phyloP scores from a whole-genome alignment of 1,139 yeast species.

The Suhomyces bokatorum region DNA sequence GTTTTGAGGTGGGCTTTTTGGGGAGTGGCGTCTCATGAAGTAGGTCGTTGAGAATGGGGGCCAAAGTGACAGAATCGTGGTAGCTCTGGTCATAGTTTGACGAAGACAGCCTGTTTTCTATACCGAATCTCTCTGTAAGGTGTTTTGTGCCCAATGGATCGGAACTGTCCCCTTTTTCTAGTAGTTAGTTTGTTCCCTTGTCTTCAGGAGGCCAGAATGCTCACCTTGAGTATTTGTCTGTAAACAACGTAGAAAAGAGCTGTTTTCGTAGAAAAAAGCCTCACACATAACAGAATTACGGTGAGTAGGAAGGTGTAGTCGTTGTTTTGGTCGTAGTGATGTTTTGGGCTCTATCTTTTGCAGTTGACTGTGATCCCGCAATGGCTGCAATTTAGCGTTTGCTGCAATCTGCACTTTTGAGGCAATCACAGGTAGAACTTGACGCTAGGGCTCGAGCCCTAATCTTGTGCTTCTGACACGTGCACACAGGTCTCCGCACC shows the following conservation, averaged over 20 bases:
- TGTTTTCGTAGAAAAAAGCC: slow-evolving; percentile 4
- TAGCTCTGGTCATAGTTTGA: neutral
- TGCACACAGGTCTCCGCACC: slow-evolving; percentile 3
- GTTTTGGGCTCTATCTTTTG: no score
- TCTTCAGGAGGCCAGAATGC: neutral
- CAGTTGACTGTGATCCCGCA: no score
- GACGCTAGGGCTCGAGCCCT: slow-evolving; percentile 7
- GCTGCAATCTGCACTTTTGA: neutral
- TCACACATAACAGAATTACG: slow-evolving; percentile 1
- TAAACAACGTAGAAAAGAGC: slow-evolving; percentile 5
- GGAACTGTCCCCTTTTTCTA: neutral
- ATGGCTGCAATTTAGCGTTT: neutral
- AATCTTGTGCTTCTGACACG: neutral
- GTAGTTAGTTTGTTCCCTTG: neutral
- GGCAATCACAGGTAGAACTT: neutral
- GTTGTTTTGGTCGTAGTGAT: no score
- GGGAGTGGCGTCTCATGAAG: neutral
- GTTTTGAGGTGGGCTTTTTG: neutral
- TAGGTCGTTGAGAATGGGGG: slow-evolving; percentile 3
- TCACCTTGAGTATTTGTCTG: neutral
- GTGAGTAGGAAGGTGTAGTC: no score
- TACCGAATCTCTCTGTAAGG: neutral
- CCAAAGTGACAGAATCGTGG: slow-evolving; percentile 3
- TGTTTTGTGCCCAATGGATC: neutral
- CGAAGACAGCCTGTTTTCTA: no score